Percentiles rank a stretch among this genome's conserved stretches.
Evolutionary conservation across 208 protist genomes (phyloP).

Genomic region (Ichthyophonus hoferi): DNA sequence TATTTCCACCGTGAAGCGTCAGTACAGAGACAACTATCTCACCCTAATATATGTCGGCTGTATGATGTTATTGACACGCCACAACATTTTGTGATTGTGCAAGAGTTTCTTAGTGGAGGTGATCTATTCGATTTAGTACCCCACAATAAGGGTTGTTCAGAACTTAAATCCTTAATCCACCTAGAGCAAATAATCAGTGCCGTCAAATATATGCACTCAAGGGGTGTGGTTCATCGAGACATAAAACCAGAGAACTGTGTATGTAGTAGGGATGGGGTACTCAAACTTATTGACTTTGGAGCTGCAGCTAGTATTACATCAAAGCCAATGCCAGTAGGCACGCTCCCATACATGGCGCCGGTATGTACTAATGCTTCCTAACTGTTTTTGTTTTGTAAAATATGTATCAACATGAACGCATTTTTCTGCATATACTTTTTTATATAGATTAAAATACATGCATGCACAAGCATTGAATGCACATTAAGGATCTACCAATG

Average conservation of each 20-base stretch:
- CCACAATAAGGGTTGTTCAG: neutral
- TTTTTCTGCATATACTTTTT: too few relatives aligned
- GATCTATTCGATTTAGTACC: slow-evolving; percentile 29
- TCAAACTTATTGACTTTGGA: slow-evolving; percentile 40
- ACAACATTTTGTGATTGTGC: slow-evolving; percentile 20
- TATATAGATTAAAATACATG: too few relatives aligned
- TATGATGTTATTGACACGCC: slow-evolving; percentile 30
- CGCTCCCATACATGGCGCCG: slow-evolving; percentile 32
- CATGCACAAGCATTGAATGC: too few relatives aligned
- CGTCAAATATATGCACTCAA: neutral
- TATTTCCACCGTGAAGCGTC: neutral
- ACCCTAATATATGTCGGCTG: neutral
- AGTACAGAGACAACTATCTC: neutral
- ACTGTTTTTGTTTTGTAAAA: too few relatives aligned
- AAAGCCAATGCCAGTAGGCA: neutral
- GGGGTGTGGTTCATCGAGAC: slow-evolving; percentile 23
- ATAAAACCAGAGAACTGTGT: slow-evolving; percentile 43
- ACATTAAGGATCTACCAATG: too few relatives aligned
- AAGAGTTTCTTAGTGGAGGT: slow-evolving; percentile 22
- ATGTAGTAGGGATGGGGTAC: neutral
- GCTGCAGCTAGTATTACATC: neutral
- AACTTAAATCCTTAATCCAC: neutral
- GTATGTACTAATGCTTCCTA: neutral
- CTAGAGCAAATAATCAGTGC: slow-evolving; percentile 27
- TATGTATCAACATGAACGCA: too few relatives aligned